Evolutionary conservation across 495 filamentous ascomycete species (phyloP).

Genomic region (Xylaria flabelliformis): DNA sequence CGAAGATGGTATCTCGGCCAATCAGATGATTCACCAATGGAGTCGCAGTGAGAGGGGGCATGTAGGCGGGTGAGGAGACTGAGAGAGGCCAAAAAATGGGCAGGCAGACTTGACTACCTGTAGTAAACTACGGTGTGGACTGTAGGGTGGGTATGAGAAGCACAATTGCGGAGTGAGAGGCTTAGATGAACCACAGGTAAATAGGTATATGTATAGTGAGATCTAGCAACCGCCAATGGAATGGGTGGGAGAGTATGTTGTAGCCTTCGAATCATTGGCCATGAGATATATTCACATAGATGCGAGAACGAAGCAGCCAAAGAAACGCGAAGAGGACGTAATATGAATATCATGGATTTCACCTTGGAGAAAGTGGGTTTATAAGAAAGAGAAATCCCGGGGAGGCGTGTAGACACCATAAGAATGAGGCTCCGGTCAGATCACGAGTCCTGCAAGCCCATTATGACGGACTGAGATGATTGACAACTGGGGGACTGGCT

Average conservation of each 20-base stretch:
- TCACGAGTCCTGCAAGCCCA: constrained; percentile 17
- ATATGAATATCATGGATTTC: neutral
- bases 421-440: constrained; percentile 20
- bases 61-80: constrained; percentile 29
- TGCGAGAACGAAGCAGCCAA: neutral
- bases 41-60: constrained; percentile 50
- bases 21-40: constrained; percentile 41
- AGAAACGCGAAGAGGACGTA: neutral
- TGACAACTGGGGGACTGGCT: neutral
- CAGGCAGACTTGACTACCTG: constrained; percentile 3
- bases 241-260: neutral
- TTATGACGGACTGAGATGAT: constrained; percentile 1
- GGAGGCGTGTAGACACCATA: neutral
- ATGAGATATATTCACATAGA: neutral
- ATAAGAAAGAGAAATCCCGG: neutral
- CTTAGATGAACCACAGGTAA: constrained; percentile 9
- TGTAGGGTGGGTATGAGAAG: neutral
- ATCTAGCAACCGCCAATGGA: neutral
- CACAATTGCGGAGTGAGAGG: constrained; percentile 22
- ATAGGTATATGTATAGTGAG: constrained; percentile 7
- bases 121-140: neutral
- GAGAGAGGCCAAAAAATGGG: neutral
- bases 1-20: constrained; percentile 33
- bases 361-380: neutral
- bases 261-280: neutral